Conservation (phyloP, 805 yeast species). For the Wickerhamiella shivajii region DNA sequence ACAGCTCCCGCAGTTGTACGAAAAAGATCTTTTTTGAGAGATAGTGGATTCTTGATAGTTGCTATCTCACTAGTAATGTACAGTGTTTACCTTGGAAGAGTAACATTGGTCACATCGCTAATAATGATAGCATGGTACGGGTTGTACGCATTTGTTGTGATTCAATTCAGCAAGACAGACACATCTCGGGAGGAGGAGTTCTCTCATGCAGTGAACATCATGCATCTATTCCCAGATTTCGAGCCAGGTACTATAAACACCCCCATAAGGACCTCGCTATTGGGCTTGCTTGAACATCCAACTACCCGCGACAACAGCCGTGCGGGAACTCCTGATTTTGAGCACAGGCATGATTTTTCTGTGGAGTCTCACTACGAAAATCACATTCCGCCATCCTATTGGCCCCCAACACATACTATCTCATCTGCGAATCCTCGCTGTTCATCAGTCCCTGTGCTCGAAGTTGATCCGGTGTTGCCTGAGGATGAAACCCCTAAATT, state of each 20-base stretch:
- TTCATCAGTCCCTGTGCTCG: no score
- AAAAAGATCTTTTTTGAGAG: slow-evolving; percentile 37
- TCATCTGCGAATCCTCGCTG: no score
- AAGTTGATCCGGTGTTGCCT: no score
- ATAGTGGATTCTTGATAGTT: slow-evolving; percentile 39
- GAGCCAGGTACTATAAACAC: not conserved
- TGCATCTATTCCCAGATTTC: slow-evolving; percentile 5
- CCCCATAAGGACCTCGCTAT: slow-evolving; percentile 3
- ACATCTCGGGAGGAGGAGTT: not conserved
- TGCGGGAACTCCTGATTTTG: no score
- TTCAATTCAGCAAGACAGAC: slow-evolving; percentile 15
- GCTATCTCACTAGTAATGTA: slow-evolving; percentile 37
- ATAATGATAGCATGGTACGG: slow-evolving; percentile 43
- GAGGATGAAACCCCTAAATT: no score
- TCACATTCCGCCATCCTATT: no score
- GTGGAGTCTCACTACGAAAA: no score
- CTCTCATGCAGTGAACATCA: not conserved
- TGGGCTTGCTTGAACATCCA: slow-evolving; percentile 1
- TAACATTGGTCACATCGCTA: slow-evolving; percentile 42
- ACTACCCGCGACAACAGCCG: no score
- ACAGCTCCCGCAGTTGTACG: slow-evolving; percentile 19
- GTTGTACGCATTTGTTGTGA: slow-evolving; percentile 39
- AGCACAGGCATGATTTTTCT: no score
- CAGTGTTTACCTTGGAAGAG: slow-evolving; percentile 40
- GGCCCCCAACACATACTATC: no score